A percentile compares a stretch with the other conserved stretches of the same genome.
These are phyloP conservation scores for Sphaceloma murrayae DNA, from an alignment of 2,329 filamentous ascomycete genomes.

Conservation along the genomic window DNA sequence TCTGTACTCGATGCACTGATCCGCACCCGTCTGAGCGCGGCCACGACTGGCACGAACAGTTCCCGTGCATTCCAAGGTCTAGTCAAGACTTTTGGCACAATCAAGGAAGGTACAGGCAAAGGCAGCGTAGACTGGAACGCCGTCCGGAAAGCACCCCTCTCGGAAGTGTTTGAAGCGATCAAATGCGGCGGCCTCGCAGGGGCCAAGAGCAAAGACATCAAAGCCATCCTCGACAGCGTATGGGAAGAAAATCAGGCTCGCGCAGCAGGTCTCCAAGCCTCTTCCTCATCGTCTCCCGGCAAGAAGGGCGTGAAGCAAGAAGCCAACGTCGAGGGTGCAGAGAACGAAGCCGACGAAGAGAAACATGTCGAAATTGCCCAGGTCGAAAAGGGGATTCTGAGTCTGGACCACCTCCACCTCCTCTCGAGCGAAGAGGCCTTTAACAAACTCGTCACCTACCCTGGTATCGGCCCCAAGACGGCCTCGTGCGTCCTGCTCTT, in stretches of 20 bases:
- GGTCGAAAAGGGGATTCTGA: slow-evolving; percentile 51
- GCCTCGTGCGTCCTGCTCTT: slow-evolving; percentile 56
- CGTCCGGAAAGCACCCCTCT: slow-evolving; percentile 49
- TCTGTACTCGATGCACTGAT: slow-evolving; percentile 56
- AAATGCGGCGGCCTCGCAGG: slow-evolving; percentile 59
- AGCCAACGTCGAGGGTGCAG: slow-evolving; percentile 30
- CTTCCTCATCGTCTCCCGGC: too few species aligned
- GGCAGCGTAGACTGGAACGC: slow-evolving; percentile 68
- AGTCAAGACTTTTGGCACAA: slow-evolving; percentile 52
- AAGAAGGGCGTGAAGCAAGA: neutral
- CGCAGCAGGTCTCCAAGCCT: slow-evolving; percentile 40
- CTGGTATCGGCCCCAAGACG: slow-evolving; percentile 57
- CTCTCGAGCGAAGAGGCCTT: slow-evolving; percentile 49
- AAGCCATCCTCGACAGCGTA: slow-evolving; percentile 62
- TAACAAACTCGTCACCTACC: slow-evolving; percentile 47
- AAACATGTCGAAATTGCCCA: slow-evolving; percentile 50
- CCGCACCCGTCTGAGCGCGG: slow-evolving; percentile 52
- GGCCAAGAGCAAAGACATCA: slow-evolving; percentile 64
- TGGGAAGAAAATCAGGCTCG: slow-evolving; percentile 57
- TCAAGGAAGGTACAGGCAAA: slow-evolving; percentile 54
- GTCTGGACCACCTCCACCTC: slow-evolving; percentile 52
- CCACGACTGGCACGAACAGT: slow-evolving; percentile 52
- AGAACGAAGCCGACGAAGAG: slow-evolving; percentile 40
- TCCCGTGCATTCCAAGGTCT: slow-evolving; percentile 58
- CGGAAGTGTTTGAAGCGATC: slow-evolving; percentile 60